phyloP scores from a whole-genome alignment of 2,329 filamentous ascomycete genomes.

The Keithomyces neogunnii region DNA sequence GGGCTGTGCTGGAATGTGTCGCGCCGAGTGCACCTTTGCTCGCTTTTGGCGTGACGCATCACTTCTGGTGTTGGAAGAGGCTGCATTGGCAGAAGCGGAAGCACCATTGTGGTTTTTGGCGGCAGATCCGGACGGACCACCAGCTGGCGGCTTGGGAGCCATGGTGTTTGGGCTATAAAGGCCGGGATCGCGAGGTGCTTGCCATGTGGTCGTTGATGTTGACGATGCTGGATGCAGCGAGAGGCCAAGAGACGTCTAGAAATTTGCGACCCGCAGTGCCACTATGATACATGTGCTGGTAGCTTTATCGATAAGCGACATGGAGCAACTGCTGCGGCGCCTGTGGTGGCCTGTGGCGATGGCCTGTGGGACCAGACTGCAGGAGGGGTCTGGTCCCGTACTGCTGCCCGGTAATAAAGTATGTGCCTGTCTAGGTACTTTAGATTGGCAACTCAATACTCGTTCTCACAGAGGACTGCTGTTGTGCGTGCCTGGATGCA shows the following conservation, averaged over 20 bases:
- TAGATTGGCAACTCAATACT: no score
- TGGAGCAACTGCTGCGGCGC: neutral
- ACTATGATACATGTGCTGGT: neutral
- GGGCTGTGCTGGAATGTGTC: constrained; percentile 41
- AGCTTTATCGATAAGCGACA: constrained; percentile 6
- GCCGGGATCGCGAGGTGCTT: neutral
- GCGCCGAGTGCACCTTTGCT: constrained; percentile 36
- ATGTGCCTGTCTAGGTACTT: no score
- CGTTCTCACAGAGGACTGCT: no score
- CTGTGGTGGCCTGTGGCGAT: no score
- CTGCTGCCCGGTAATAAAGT: no score
- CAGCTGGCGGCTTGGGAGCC: constrained; percentile 16
- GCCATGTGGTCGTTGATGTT: neutral
- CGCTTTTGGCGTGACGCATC: constrained; percentile 30
- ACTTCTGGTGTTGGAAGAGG: constrained; percentile 9
- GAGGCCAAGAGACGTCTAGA: neutral
- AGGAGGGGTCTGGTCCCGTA: no score
- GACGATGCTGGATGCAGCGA: constrained; percentile 1
- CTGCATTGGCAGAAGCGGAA: neutral
- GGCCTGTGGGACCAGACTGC: no score
- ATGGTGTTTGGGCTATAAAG: constrained; percentile 11
- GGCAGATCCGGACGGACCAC: constrained; percentile 16
- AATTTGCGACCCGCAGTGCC: constrained; percentile 2
- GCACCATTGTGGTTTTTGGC: constrained; percentile 19
- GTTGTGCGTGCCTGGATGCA: no score